A percentile compares a stretch with the other conserved stretches of the same genome.
Evolutionary conservation across 1,284 basidiomycete genomes (phyloP).

Genomic region (Trichosporon asahii): DNA sequence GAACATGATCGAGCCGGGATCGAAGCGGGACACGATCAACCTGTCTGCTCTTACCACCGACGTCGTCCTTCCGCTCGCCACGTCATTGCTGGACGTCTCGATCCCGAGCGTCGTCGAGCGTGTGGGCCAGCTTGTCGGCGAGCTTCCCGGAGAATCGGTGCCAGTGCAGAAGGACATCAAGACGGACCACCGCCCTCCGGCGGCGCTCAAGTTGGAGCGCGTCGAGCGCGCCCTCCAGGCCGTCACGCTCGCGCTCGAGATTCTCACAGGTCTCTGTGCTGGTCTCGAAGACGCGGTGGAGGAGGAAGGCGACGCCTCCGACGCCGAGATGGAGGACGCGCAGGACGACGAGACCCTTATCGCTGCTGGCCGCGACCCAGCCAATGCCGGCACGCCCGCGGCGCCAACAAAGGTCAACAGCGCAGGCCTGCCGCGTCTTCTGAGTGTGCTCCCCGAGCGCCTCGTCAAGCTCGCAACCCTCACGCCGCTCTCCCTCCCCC

Average conservation of each 20-base stretch:
- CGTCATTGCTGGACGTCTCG: constrained; percentile 65
- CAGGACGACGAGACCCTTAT: constrained; percentile 52
- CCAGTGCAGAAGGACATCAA: constrained; percentile 41
- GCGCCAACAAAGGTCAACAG: constrained; percentile 42
- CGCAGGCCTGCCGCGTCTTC: constrained; percentile 50
- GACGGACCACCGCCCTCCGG: constrained; percentile 63
- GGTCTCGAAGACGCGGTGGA: constrained; percentile 67
- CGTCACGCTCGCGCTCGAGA: constrained; percentile 74
- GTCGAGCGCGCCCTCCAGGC: constrained; percentile 70
- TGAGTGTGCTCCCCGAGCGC: constrained; percentile 55
- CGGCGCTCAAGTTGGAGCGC: constrained; percentile 67
- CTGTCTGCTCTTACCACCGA: constrained; percentile 55
- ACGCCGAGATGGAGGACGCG: constrained; percentile 49
- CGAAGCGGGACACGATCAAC: constrained; percentile 60
- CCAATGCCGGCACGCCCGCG: constrained; percentile 27
- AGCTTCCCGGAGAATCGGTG: constrained; percentile 48
- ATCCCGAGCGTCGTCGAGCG: constrained; percentile 58
- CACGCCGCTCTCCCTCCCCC: constrained; percentile 74
- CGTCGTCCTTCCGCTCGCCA: constrained; percentile 68
- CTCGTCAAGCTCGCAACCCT: constrained; percentile 67
- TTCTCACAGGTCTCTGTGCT: constrained; percentile 82
- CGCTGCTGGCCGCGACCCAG: constrained; percentile 45
- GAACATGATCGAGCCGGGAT: constrained; percentile 65
- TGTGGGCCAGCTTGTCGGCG: constrained; percentile 60
- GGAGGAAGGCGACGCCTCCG: constrained; percentile 39